Evolutionary conservation across 1,284 basidiomycete species (phyloP), one percentile per base, ranked within the genome.

Genomic region (Rhodotorula sp.): DNA sequence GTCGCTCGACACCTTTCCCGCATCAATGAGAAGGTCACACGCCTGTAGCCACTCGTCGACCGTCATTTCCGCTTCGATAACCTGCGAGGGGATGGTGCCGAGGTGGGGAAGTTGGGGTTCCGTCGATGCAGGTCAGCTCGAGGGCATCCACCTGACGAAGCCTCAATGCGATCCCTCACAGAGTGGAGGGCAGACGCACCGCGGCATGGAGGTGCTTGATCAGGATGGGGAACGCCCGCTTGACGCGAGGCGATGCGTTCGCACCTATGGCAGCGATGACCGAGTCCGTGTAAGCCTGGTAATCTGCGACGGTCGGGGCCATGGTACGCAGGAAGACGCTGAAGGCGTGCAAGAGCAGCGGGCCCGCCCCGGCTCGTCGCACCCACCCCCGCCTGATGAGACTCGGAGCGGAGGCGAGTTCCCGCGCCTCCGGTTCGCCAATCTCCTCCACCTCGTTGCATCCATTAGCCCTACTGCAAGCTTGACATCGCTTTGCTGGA

Each of bases 11-110:
- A 81, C 79, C 74, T 82, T 73, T 34, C 82, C 82, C 2, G 80
- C 80, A 44, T 78, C 79, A 50, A 81, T 80, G 17, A 83, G 69
- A 15, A 82, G 75, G 64, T 82, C 78, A 76, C 82, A 82, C 3
- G 79, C 78, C 64, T 68, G 61, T 32, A 70, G 64, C 81, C 81
- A 82, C 72, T 83, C 82, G 39, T 80, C 80, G 34, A 78, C 75
- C 51, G 82, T 81, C 9, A 83, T 70, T 58, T 80, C 80, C 0
- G 81, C 80, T 71, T 83, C 82, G 68, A 81, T 77, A 44, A 74
- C 54, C 66, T 66, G 63, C 39, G 27, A 19, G 15, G 9, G 12
- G 4, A 29, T 9, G 48, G 57, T 25, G n/a, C 37, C 50, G 32
- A 25, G 19, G 34, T 41, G 39, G 39, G 39, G 39, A 15, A 39